Evolutionary conservation across 2,329 filamentous ascomycete species (phyloP), one percentile per base, ranked within the genome.

Genomic region (Epichloe gansuensis): DNA sequence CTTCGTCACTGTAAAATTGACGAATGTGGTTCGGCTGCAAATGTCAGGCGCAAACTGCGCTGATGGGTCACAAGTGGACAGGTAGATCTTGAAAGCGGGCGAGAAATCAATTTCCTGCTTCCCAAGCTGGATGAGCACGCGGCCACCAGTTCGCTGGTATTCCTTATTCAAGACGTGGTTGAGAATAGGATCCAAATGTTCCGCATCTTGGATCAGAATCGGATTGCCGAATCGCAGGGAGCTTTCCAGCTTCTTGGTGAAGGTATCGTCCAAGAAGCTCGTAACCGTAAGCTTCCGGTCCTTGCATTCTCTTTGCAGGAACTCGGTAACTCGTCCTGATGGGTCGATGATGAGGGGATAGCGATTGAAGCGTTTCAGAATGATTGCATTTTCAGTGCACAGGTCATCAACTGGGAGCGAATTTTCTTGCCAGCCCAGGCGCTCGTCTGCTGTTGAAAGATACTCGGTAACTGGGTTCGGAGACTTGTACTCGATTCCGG

Each of bases 71-170:
- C 91, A 80, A 2, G 94, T 98, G 0, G 91, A 96, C 40, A 98
- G 74, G 67, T 95, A 98, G 35, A 98, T 78, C 71, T 85, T 93
- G 77, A 98, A 98, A 0, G 90, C 82, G 1, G 93, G 91, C 49
- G 93, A 98, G 71, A 98, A 98, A 68, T 98, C 93, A 58, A 98
- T 98, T 70, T 98, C 90, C 69, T 98, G 94, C 70, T 93, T 96
- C 63, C 93, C 93, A 41, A 98, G 86, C 69, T 98, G 93, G 57
- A 98, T 98, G 50, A 98, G 82, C 45, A 97, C 91, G 78, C 93
- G 91, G 23, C 93, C 93, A 59, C 93, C 93, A 31, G 94, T 98
- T 73, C 90, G 94, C 70, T 98, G 94, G 68, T 98, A 98, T 65
- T 98, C 93, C 68, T 98, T 98, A 74, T 98, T 98, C 69, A 98